Conservation (phyloP, 441 rosid genomes). For the Erysimum cheiri region DNA sequence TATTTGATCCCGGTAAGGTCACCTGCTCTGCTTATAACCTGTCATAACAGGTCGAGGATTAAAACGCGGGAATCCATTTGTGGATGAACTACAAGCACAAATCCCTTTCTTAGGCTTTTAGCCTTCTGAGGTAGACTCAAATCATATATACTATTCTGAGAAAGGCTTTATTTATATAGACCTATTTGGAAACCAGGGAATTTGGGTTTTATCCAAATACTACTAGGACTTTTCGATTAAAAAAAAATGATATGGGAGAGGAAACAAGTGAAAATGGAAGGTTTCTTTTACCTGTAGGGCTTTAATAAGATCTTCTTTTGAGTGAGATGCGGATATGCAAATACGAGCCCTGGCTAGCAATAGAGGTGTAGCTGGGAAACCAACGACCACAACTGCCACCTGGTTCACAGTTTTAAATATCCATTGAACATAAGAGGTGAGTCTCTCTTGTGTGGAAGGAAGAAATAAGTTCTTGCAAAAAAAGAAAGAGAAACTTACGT, state of each 20-base stretch:
- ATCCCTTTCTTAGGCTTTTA: neutral
- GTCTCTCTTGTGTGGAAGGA: neutral
- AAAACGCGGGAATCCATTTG: neutral
- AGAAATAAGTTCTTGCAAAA: neutral
- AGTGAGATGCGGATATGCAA: slow-evolving; percentile 88
- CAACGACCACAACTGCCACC: slow-evolving; percentile 86
- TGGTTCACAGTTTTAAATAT: slow-evolving; percentile 34
- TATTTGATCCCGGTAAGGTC: slow-evolving; percentile 82
- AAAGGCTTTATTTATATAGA: neutral
- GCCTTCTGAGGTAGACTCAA: slow-evolving; percentile 7
- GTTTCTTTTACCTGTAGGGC: slow-evolving; percentile 67
- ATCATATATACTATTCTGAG: slow-evolving; percentile 4
- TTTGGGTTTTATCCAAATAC: neutral
- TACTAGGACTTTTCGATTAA: neutral
- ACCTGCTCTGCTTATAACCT: slow-evolving; percentile 83
- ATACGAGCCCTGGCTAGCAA: slow-evolving; percentile 90
- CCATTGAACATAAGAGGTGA: neutral
- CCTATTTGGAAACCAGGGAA: neutral
- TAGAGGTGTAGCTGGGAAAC: slow-evolving; percentile 90
- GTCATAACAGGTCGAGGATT: slow-evolving; percentile 6
- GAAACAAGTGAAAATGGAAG: neutral
- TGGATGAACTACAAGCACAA: neutral
- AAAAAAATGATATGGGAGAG: neutral
- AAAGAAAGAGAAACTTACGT: slow-evolving; percentile 48
- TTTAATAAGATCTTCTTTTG: slow-evolving; percentile 72